Evolutionary conservation across 768 basidiomycete genomes (phyloP), one percentile per base, ranked within the genome.

Genomic region (Amanita inopinata): DNA sequence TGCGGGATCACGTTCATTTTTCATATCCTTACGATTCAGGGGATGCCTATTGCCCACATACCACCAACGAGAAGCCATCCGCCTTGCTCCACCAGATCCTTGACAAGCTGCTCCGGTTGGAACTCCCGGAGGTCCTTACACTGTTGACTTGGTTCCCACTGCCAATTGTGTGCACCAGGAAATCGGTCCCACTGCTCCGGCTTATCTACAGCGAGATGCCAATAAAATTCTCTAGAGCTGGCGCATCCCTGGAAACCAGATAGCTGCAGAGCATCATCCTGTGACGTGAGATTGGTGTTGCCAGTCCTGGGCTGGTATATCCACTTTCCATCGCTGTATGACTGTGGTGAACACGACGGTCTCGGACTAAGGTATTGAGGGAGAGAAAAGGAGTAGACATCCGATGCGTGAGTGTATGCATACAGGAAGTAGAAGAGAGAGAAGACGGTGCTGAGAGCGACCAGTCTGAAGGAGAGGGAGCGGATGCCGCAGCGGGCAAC

Each of bases 11-110:
- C 20, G 11, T n/a, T 12, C 32, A 10, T 30, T 38, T 8, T 28
- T 12, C 22, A 20, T 11, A 27, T 35, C 35, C 25, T 12, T 27
- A 11, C 25, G 15, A 17, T 33, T 19, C 23, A 20, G n/a, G 19
- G 43, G 51, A n/a, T n/a, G n/a, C n/a, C n/a, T n/a, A n/a, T n/a
- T n/a, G n/a, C n/a, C n/a, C n/a, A 59, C 69, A 45, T 53, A 78
- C 78, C 78, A 20, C 81, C 81, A 5, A 83, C 55, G 5, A 83
- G 50, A 11, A 82, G 61, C 81, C 81, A 83, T 2, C 81, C 81
- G 9, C 80, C 81, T n/a, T 73, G 63, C 52, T 80, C 72, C 10
- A 80, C 78, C 53, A 83, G 57, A 47, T 79, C 70, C 44, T 59
- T 63, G 32, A 83, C 63, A 35, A 83, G 58, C 7, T 58, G 59